Evolutionary conservation across 305 asterid genomes (phyloP), one percentile per base, ranked within the genome.

Genomic region (Fraxinus sp.): DNA sequence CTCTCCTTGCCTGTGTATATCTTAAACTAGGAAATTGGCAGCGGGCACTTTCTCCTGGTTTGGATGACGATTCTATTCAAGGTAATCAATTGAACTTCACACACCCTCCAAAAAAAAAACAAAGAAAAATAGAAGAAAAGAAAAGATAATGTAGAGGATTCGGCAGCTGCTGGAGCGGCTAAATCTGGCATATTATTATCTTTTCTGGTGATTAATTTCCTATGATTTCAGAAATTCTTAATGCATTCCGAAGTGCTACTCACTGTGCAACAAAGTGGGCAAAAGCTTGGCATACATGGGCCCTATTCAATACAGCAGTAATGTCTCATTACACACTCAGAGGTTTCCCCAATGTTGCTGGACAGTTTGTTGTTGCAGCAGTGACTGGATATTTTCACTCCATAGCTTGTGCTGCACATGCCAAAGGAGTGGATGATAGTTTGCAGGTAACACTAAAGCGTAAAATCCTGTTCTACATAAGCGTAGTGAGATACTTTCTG

Each of bases 251-350:
- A 55, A 94, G 91, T 83, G 98, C 98, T 11, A 97, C 98, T 83
- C 97, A 91, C 14, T 87, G 90, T 88, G 97, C 99, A 26, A 85
- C 97, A 30, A 93, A 91, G 88, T 97, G 97, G 97, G 98, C 94
- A 82, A 97, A 91, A 87, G 98, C 98, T 79, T 97, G 99, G 99
- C 99, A 97, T 88, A 93, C 90, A 46, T 97, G 98, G 99, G 99
- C 99, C 41, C 98, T 93, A 80, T 97, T 95, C 87, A 97, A 97
- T 78, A 97, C 99, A 55, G 98, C 98, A 76, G 99, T 95, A 85
- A 97, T 97, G 99, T 95, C 99, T 84, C 97, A 95, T 89, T 97
- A 95, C 87, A 93, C 97, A 26, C 85, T 90, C 86, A 90, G 97
- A 91, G 91, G 96, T 79, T 89, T 87, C 83, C 89, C 93, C 18